phyloP scores from a whole-genome alignment of 2,329 filamentous ascomycete species.

The Colletotrichum graminicola region DNA sequence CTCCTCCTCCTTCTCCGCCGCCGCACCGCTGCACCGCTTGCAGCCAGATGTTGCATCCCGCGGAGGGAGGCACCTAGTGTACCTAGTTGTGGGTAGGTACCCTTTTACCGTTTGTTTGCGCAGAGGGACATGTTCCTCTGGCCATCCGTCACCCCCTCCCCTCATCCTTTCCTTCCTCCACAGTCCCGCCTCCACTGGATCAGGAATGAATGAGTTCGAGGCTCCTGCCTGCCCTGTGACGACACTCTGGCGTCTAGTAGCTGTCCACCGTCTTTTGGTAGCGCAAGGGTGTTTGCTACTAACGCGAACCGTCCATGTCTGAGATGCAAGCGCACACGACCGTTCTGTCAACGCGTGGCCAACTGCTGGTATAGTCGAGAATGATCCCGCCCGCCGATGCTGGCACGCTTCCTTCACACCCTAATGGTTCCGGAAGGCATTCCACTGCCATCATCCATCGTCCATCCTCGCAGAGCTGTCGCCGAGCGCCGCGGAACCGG shows the following conservation, averaged over 20 bases:
- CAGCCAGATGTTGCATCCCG: slow-evolving; percentile 17
- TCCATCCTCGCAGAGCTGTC: not conserved
- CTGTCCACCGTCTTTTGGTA: slow-evolving; percentile 19
- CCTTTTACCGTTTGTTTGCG: not conserved
- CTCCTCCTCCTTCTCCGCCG: not conserved
- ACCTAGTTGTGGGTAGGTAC: not conserved
- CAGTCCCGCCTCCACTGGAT: slow-evolving; percentile 10
- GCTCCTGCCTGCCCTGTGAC: slow-evolving; percentile 17
- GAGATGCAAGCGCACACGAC: not conserved
- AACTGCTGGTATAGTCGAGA: not conserved
- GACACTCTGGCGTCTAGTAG: slow-evolving; percentile 25
- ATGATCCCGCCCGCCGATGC: not conserved
- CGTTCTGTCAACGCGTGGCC: slow-evolving; percentile 21
- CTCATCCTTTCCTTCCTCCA: slow-evolving; percentile 20
- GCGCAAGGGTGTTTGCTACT: slow-evolving; percentile 5
- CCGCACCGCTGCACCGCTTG: slow-evolving; percentile 10
- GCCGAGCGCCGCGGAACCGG: not conserved
- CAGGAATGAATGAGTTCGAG: not conserved
- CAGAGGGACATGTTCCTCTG: slow-evolving; percentile 7
- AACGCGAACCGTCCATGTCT: slow-evolving; percentile 6
- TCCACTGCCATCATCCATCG: not conserved
- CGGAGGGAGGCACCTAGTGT: not conserved
- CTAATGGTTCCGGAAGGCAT: not conserved
- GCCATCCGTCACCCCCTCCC: slow-evolving; percentile 16
- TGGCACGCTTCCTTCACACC: not conserved